phyloP scores from a whole-genome alignment of 768 basidiomycete genomes.

The Leccinum ochraceum region DNA sequence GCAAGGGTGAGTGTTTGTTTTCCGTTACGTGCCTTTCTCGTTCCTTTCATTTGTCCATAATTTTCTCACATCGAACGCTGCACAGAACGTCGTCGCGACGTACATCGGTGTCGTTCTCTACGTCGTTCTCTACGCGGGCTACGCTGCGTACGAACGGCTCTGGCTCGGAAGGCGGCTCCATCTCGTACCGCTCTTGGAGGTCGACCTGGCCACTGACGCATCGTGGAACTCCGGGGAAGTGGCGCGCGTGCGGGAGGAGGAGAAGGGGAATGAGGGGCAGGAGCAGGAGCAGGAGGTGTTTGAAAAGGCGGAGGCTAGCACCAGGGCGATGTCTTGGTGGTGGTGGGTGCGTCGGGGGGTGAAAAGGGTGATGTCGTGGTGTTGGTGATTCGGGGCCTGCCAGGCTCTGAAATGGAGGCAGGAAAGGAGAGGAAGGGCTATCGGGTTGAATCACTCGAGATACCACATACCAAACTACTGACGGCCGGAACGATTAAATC shows the following conservation, averaged over 20 bases:
- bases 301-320: neutral
- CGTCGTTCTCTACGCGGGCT: slow-evolving; percentile 45
- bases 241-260: slow-evolving; percentile 34
- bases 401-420: too few species aligned
- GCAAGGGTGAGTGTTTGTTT: slow-evolving; percentile 34
- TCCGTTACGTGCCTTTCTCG: neutral
- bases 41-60: neutral
- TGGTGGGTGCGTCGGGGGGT: neutral
- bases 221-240: slow-evolving; percentile 53
- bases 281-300: neutral
- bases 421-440: too few species aligned
- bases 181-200: slow-evolving; percentile 43
- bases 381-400: neutral
- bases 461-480: neutral
- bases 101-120: slow-evolving; percentile 55
- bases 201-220: slow-evolving; percentile 56
- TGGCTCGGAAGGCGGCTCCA: slow-evolving; percentile 32
- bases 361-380: neutral
- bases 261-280: slow-evolving; percentile 7
- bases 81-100: slow-evolving; percentile 54
- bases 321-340: slow-evolving; percentile 1
- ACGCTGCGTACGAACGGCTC: slow-evolving; percentile 41
- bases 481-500: neutral
- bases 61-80: neutral
- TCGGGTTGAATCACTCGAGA: neutral